Base-by-base conservation (phyloP, 2,329 filamentous ascomycete species). In the Stachybotrys elegans region DNA sequence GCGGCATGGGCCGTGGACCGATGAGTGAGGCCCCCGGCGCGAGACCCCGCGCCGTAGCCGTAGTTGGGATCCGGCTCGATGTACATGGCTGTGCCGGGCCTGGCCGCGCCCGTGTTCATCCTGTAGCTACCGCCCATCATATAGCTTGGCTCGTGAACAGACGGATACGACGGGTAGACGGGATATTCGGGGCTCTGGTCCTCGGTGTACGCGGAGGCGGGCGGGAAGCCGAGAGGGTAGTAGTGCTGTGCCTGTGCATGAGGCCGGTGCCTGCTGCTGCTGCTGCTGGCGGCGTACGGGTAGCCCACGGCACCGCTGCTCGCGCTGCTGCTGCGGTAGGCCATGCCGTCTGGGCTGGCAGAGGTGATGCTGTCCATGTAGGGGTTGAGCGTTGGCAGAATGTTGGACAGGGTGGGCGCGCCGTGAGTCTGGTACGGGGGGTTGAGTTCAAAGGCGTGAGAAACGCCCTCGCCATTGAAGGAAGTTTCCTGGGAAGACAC, bases 401-500 rank as follows among this genome's bases (percentile, higher is more conserved):
- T n/a, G 37, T 53, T 17, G 3, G 54, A 25, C 1, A 51, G n/a
- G n/a, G n/a, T 44, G 13, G 48, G 49, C 7, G 50, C 44, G 8
- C 51, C 54, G 31, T 59, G 53, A 2, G 57, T 51, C 17, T 63
- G 58, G 14, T 56, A 57, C 22, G 58, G 59, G 22, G 62, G 57
- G 21, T 62, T 62, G 4, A 56, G 52, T 7, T 62, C 56, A 4
- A 63, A 22, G 40, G 51, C 58, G 52, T 66, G 66, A 9, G 35
- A 41, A 21, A 61, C 60, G 29, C 37, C 17, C 16, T 55, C 54
- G 8, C 48, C 48, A 47, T 60, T 62, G 45, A 51, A 48, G 22
- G 51, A 46, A 6, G 62, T 52, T 42, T 65, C 62, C 40, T 56
- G 54, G 3, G 62, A 65, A 13, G 59, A 56, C 13, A 65, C 62